A percentile compares a stretch with the other conserved stretches of the same genome.
Evolutionary conservation across 768 basidiomycete genomes (phyloP).

Genomic region (Daedaleopsis nitida): DNA sequence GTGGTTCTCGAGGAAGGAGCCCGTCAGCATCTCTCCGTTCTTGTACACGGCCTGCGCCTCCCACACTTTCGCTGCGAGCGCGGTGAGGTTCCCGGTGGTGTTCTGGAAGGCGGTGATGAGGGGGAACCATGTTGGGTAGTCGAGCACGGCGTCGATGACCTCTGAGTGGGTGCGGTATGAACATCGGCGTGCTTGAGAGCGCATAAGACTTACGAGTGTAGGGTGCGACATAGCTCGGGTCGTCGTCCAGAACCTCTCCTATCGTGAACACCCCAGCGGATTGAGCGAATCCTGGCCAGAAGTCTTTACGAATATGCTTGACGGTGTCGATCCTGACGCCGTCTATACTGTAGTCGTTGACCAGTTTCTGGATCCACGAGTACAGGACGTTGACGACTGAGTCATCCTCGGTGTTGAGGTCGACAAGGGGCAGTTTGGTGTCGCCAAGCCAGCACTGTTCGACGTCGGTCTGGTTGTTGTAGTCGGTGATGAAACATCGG

Average conservation of each 20-base stretch:
- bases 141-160: slow-evolving; percentile 46
- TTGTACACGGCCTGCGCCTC: slow-evolving; percentile 40
- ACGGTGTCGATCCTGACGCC: slow-evolving; percentile 62
- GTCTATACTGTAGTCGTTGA: slow-evolving; percentile 51
- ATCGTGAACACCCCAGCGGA: slow-evolving; percentile 54
- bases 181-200: no score
- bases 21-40: slow-evolving; percentile 42
- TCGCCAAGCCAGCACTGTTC: slow-evolving; percentile 68
- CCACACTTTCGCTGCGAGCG: slow-evolving; percentile 30
- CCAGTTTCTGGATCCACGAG: slow-evolving; percentile 49
- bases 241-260: slow-evolving; percentile 54
- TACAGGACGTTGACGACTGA: slow-evolving; percentile 46
- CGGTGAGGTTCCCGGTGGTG: slow-evolving; percentile 36
- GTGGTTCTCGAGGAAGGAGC: slow-evolving; percentile 57
- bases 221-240: slow-evolving; percentile 39
- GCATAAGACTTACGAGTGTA: slow-evolving; percentile 41
- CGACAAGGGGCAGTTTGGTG: slow-evolving; percentile 49
- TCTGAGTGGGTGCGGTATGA: slow-evolving; percentile 26
- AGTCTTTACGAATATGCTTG: slow-evolving; percentile 54
- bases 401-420: slow-evolving; percentile 56
- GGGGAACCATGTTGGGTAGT: slow-evolving; percentile 51
- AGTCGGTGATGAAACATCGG: slow-evolving; percentile 44
- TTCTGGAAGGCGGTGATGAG: slow-evolving; percentile 43
- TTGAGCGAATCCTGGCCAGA: slow-evolving; percentile 54
- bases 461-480: slow-evolving; percentile 47